phyloP scores from a whole-genome alignment of 371 early-diverging fungal species.

The Saksenaea oblongispora region DNA sequence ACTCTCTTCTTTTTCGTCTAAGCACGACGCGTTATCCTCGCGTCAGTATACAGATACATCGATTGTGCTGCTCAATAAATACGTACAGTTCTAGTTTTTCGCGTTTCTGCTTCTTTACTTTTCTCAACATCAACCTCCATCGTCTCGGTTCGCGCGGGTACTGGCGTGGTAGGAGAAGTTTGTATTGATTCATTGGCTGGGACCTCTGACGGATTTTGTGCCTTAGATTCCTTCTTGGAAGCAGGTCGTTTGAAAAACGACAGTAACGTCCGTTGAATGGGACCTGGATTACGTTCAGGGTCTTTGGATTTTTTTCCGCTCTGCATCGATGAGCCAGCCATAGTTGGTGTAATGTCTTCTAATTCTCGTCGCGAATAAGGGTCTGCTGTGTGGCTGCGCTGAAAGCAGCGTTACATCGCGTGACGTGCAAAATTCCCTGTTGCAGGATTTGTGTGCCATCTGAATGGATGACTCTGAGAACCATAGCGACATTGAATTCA shows the following conservation, averaged over 20 bases:
- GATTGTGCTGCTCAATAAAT: conserved; percentile 3
- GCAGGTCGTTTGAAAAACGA: conserved; percentile 38
- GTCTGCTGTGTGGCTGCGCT: too few relatives aligned
- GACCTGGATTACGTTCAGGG: neutral
- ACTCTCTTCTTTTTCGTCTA: neutral
- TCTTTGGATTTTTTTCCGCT: neutral
- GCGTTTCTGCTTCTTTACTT: neutral
- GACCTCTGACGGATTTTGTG: conserved; percentile 3
- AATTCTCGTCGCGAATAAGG: too few relatives aligned
- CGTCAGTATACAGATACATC: neutral
- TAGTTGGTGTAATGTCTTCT: neutral
- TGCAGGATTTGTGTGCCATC: too few relatives aligned
- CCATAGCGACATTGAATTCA: too few relatives aligned
- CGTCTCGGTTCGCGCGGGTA: conserved; percentile 12
- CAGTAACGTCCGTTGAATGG: conserved; percentile 38
- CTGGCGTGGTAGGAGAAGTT: conserved; percentile 1
- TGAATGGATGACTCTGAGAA: too few relatives aligned
- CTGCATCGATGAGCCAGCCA: neutral
- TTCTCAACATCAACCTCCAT: conserved; percentile 8
- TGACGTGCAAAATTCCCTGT: too few relatives aligned
- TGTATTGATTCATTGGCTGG: neutral
- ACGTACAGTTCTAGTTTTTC: conserved; percentile 6
- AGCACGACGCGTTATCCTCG: conserved; percentile 1
- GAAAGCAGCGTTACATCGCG: too few relatives aligned
- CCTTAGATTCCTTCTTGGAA: conserved; percentile 7